Evolutionary conservation across 1,139 yeast genomes (phyloP).

Genomic region (Arxiozyma bovina): DNA sequence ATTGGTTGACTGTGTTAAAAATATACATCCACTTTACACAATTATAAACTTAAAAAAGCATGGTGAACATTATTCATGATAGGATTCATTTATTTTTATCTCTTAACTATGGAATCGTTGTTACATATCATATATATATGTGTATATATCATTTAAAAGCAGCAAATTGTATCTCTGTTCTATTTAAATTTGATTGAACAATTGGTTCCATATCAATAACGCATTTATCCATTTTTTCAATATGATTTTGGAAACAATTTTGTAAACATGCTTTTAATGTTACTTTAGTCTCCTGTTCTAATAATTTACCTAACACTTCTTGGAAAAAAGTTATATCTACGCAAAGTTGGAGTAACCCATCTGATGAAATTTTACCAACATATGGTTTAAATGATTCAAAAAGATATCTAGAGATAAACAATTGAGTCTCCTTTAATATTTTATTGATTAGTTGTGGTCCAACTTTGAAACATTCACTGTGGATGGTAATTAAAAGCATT

Average conservation of each 20-base stretch:
- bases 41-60: constrained; percentile 66
- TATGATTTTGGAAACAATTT: constrained; percentile 30
- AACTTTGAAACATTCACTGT: constrained; percentile 42
- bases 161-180: constrained; percentile 29
- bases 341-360: constrained; percentile 33
- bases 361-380: constrained; percentile 29
- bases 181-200: constrained; percentile 25
- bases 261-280: constrained; percentile 28
- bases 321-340: constrained; percentile 36
- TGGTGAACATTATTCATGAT: constrained; percentile 53
- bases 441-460: constrained; percentile 39
- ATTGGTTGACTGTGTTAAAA: constrained; percentile 32
- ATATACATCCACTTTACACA: constrained; percentile 56
- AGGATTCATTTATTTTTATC: neutral
- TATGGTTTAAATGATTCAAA: constrained; percentile 38
- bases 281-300: constrained; percentile 28
- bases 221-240: constrained; percentile 23
- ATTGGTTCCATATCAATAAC: constrained; percentile 28
- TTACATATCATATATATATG: neutral
- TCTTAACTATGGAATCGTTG: neutral
- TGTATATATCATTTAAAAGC: constrained; percentile 19
- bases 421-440: constrained; percentile 40
- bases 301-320: constrained; percentile 22
- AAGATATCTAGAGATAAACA: constrained; percentile 38
- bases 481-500: constrained; percentile 44